Base-by-base conservation (phyloP, 1,284 basidiomycete species). In the Trichosporon faecale region DNA sequence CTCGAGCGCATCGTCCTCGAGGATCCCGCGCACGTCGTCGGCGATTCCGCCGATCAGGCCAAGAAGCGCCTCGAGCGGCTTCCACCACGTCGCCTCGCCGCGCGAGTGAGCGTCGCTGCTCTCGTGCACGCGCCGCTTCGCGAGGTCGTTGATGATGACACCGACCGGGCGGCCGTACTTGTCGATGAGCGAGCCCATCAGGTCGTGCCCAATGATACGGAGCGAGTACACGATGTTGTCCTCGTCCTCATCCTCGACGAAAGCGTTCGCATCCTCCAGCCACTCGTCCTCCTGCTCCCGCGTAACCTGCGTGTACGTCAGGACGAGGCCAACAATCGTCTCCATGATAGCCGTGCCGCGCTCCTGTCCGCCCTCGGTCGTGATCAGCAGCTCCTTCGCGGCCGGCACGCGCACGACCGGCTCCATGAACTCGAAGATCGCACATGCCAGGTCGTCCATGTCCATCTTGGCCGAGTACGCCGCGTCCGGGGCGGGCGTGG, bases 241-340 rank as follows among this genome's bases (percentile, higher is more conserved):
- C 76, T 98, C 96, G 73, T 98, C 94, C 78, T 98, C 95, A 77
- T 98, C 94, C 25, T 91, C 91, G 27, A 98, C 90, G 79, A 98
- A 98, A 2, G 91, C 89, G 75, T 97, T 96, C 1, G 93, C 89
- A 77, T 98, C 92, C 67, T 86, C 89, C 3, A 88, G 88, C 95
- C 96, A 98, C 49, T 89, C 91, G 65, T 95, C 94, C 80, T 95
- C 94, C 91, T 95, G 72, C 23, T 65, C 68, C 18, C 88, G 86
- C 0, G 94, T 94, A 86, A 98, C 95, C 79, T 95, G 93, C 21
- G 89, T 87, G 84, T 91, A 94, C 23, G 86, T 87, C 74, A 94
- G 88, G 2, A 92, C 86, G 5, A 87, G 84, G 9, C 85, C 83
- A 25, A 94, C 80, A 60, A 95, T 82, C 1, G 85, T 81, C 23